Base-by-base conservation (phyloP, 1,284 basidiomycete genomes). In the Naganishia sp. region DNA sequence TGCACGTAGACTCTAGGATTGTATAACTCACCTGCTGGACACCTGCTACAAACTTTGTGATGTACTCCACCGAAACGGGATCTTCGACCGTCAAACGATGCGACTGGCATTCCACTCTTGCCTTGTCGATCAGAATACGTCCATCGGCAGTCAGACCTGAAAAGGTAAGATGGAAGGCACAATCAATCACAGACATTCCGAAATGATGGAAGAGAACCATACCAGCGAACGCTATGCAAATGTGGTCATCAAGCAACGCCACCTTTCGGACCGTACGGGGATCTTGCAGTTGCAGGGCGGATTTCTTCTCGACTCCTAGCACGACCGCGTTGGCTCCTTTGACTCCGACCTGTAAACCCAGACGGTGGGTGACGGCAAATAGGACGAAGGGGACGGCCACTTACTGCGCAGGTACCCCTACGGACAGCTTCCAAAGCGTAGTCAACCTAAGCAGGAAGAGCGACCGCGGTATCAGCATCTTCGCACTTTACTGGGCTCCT, bases 231-330 rank as follows among this genome's bases (percentile, higher is more conserved):
- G 95, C 96, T 60, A 99, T 85, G 77, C 94, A 98, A 69, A 99
- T 83, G 78, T 99, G 96, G 77, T 99, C 95, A 76, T 99, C 96
- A 50, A 99, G 83, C 92, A 98, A 95, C 69, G 92, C 96, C 15
- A 98, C 95, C 80, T 99, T 99, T 67, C 95, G 85, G 18, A 99
- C 94, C 1, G 96, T 99, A 65, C 96, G 85, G 11, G 96, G 91
- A 81, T 99, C 96, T 83, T 99, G 96, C 9, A 99, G 85, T 80
- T 99, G 96, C 31, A 98, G 84, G 18, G 97, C 88, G 0, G 92
- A 94, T 81, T 98, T 99, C 88, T 99, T 99, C 84, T 99, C 96
- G 23, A 99, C 96, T 63, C 95, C 96, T 31, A 99, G 85, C 4
- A 99, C 93, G 4, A 97, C 96, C 42, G 94, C 90, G 74, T 94